Conservation (phyloP, 2,329 filamentous ascomycete genomes). For the Colletotrichum melonis region DNA sequence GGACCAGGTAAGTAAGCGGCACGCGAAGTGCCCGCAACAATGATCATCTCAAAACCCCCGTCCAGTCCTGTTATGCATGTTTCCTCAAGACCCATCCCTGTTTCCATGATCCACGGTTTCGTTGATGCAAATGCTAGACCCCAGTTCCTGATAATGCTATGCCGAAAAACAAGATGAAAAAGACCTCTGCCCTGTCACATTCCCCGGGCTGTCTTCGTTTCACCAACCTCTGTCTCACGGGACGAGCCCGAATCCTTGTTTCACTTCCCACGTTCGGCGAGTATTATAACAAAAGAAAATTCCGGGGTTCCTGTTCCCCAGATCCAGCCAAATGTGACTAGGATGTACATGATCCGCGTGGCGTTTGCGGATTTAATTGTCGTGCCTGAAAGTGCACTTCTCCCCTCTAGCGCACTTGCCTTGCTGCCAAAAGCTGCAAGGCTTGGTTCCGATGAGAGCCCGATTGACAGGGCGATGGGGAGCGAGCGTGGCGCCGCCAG, state of each 20-base stretch:
- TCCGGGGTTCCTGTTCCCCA: background rate
- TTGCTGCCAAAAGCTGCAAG: constrained; percentile 77
- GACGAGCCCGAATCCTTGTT: background rate
- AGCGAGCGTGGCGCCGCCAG: constrained; percentile 45
- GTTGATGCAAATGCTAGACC: constrained; percentile 29
- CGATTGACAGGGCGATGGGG: constrained; percentile 62
- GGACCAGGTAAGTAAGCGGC: background rate
- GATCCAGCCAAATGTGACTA: background rate
- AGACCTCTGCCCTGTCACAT: background rate
- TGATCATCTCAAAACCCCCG: background rate
- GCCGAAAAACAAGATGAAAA: constrained; percentile 2
- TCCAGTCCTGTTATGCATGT: constrained; percentile 11
- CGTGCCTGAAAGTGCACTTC: constrained; percentile 80
- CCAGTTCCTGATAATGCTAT: constrained; percentile 23
- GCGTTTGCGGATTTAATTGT: constrained; percentile 44
- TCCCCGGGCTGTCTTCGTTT: background rate
- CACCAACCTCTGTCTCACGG: background rate
- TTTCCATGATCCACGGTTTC: constrained; percentile 7
- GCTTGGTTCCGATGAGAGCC: constrained; percentile 72
- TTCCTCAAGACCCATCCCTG: background rate
- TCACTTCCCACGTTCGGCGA: background rate
- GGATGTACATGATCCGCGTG: constrained; percentile 2
- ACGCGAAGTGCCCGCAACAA: background rate
- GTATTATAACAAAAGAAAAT: constrained; percentile 4
- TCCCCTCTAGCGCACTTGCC: constrained; percentile 80